These are phyloP conservation scores for Nigrospora osmanthi DNA, from an alignment of 2,329 filamentous ascomycete genomes.

Conservation along the genomic window DNA sequence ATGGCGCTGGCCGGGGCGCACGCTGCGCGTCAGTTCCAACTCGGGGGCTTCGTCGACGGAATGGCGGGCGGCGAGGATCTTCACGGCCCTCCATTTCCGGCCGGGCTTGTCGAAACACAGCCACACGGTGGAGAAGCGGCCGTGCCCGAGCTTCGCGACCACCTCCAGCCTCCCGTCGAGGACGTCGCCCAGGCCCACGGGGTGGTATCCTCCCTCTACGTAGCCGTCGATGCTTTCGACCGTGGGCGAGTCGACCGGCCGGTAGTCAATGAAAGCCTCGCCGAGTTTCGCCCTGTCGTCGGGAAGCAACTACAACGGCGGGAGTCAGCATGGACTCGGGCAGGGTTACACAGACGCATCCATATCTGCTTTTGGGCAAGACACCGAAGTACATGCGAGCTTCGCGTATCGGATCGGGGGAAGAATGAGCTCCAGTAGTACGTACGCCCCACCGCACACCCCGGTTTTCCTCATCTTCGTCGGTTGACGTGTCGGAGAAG, in stretches of 20 bases:
- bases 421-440: no score
- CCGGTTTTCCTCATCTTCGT: no score
- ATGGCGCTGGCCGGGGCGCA: neutral
- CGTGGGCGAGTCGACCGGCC: neutral
- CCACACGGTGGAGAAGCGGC: conserved; percentile 2
- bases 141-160: conserved; percentile 1
- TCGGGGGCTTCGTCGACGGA: neutral
- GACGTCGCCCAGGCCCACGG: conserved; percentile 1
- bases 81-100: conserved; percentile 1
- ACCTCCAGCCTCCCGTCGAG: conserved; percentile 1
- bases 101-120: neutral
- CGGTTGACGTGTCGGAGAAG: no score
- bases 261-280: neutral
- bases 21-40: neutral
- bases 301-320: no score
- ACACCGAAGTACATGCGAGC: no score
- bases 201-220: conserved; percentile 1
- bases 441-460: no score
- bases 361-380: no score
- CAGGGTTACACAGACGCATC: no score
- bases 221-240: neutral
- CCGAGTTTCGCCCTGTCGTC: no score
- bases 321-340: no score
- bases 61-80: neutral
- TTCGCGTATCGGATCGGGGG: no score